Conservation (phyloP, 2,329 filamentous ascomycete genomes). For the Claviceps arundinis region DNA sequence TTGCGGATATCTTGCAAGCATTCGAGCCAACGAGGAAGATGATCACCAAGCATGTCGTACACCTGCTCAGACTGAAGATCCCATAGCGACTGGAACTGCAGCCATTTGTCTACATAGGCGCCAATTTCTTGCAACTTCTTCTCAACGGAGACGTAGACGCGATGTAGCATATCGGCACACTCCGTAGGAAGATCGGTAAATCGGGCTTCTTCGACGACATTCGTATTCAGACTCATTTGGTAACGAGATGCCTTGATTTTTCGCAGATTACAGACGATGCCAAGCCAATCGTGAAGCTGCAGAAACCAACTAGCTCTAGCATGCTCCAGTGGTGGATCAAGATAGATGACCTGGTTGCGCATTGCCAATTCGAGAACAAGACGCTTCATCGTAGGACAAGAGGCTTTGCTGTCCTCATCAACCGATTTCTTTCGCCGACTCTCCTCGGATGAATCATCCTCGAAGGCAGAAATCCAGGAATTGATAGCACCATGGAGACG, state of each 20-base stretch:
- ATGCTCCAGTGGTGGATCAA: slow-evolving; percentile 85
- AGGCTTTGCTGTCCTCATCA: slow-evolving; percentile 32
- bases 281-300: slow-evolving; percentile 87
- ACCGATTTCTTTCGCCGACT: slow-evolving; percentile 37
- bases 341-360: slow-evolving; percentile 93
- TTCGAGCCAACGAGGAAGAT: slow-evolving; percentile 86
- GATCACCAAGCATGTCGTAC: slow-evolving; percentile 80
- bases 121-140: slow-evolving; percentile 68
- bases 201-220: slow-evolving; percentile 49
- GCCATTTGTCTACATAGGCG: slow-evolving; percentile 89
- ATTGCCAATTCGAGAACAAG: slow-evolving; percentile 89
- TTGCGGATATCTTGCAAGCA: slow-evolving; percentile 95
- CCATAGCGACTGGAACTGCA: slow-evolving; percentile 97
- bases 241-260: slow-evolving; percentile 94
- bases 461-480: slow-evolving; percentile 78
- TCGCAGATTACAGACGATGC: slow-evolving; percentile 78
- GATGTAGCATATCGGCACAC: slow-evolving; percentile 65
- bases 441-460: slow-evolving; percentile 43
- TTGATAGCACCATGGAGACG: slow-evolving; percentile 75
- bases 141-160: slow-evolving; percentile 75
- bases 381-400: slow-evolving; percentile 53
- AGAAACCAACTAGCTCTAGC: slow-evolving; percentile 87
- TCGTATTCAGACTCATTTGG: slow-evolving; percentile 68
- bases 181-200: slow-evolving; percentile 77
- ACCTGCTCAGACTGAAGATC: slow-evolving; percentile 93